Conservation (phyloP, 148 eudicot species). For the Amaranthus cruentus region DNA sequence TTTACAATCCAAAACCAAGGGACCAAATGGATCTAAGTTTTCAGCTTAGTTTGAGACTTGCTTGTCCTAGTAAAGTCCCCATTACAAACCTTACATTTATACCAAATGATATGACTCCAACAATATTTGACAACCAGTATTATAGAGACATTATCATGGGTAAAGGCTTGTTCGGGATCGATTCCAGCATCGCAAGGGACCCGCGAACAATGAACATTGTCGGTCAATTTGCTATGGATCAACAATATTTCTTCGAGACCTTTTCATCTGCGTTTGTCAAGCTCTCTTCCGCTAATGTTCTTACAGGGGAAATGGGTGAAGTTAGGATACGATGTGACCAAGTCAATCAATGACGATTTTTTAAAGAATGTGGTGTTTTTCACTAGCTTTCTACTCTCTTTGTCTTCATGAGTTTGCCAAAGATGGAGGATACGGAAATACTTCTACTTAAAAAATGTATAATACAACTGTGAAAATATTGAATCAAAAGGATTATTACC, state of each 20-base stretch:
- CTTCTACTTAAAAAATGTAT: too few species aligned
- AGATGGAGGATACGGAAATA: too few species aligned
- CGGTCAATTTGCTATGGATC: slow-evolving; percentile 31
- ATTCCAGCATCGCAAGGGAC: slow-evolving; percentile 37
- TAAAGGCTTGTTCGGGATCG: slow-evolving; percentile 38
- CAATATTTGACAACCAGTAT: slow-evolving; percentile 45
- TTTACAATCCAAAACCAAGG: slow-evolving; percentile 16
- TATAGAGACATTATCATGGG: slow-evolving; percentile 31
- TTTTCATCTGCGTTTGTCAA: slow-evolving; percentile 58
- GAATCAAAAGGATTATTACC: too few species aligned
- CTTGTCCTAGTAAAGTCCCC: slow-evolving; percentile 27
- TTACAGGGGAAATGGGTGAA: slow-evolving; percentile 44
- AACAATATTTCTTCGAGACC: slow-evolving; percentile 31
- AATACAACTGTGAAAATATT: too few species aligned
- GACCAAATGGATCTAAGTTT: slow-evolving; percentile 24
- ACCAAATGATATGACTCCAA: slow-evolving; percentile 37
- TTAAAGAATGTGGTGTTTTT: too few species aligned
- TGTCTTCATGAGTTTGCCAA: too few species aligned
- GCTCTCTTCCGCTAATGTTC: slow-evolving; percentile 40
- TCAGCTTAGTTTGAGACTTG: slow-evolving; percentile 22
- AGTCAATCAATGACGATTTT: slow-evolving; percentile 14
- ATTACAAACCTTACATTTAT: slow-evolving; percentile 29
- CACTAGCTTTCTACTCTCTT: too few species aligned
- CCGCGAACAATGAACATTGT: slow-evolving; percentile 32
- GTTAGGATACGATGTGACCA: slow-evolving; percentile 37